Evolutionary conservation across 2,329 filamentous ascomycete species (phyloP), one percentile per base, ranked within the genome.

Genomic region (Cryphonectria japonica): DNA sequence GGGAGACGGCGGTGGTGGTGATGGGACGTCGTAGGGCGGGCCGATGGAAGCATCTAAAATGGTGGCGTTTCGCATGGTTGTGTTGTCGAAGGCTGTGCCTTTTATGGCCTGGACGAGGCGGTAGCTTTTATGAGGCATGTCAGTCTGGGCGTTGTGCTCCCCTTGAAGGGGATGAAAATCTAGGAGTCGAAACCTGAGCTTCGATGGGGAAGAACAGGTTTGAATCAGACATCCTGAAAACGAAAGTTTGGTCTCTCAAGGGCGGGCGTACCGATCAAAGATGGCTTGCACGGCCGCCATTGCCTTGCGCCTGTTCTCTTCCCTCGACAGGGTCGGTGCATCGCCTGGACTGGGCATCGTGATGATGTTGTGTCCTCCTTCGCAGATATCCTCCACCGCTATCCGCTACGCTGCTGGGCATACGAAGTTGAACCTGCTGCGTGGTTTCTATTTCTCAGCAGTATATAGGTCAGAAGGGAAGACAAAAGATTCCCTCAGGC

Each of bases 1-100:
- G 4, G 37, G 67, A 37, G 29, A 43, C 61, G 41, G 37, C 39
- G 29, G 37, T 8, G 16, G 37, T 5, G 68, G 41, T 11, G n/a
- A 4, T 19, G 50, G 54, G 2, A 37, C 62, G 19, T 66, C 61
- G 43, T 66, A 57, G 2, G 74, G 72, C 7, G 73, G 73, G 19
- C 75, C 73, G 0, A 76, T 14, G 2, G 76, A 76, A 16, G 79
- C 79, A 62, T 79, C 75, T 0, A 80, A 39, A 13, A 82, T 71
- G 29, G 72, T 76, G 60, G 70, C 67, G 41, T 74, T 70, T 4
- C 26, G n/a, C 74, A 77, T 76, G 60, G 74, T 70, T 5, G 70
- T 66, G 57, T 73, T 73, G 67, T 77, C 76, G 26, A 76, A 77
- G 65, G 70, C 72, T 13, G 69, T 69, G 69, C 69, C 70, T 4